phyloP scores from a whole-genome alignment of 73 alveolate species.

The Blepharisma stoltei region DNA sequence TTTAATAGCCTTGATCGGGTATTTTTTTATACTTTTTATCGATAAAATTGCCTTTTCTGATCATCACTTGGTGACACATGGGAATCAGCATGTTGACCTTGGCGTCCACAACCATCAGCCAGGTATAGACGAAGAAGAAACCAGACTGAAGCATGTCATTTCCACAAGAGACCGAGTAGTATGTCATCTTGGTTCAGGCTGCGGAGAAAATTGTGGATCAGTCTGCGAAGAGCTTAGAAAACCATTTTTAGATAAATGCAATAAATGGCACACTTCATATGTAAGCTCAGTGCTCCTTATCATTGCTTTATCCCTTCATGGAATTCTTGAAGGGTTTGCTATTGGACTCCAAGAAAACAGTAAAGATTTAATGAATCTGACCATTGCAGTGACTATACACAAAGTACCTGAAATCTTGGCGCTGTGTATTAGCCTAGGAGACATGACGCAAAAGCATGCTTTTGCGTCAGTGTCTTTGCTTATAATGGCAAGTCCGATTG shows the following conservation, averaged over 20 bases:
- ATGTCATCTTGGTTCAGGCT: background rate
- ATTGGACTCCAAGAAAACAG: background rate
- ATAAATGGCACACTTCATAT: background rate
- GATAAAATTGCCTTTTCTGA: background rate
- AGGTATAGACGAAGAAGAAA: constrained; percentile 4
- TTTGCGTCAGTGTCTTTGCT: constrained; percentile 35
- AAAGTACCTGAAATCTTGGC: constrained; percentile 89
- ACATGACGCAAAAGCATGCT: constrained; percentile 18
- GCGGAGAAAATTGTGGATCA: background rate
- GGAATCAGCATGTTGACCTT: background rate
- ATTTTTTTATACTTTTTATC: background rate
- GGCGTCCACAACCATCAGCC: too few species aligned
- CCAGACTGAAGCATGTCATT: constrained; percentile 4
- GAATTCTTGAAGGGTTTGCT: constrained; percentile 23
- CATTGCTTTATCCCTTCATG: constrained; percentile 14
- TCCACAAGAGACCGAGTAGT: constrained; percentile 14
- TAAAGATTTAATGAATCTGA: constrained; percentile 22
- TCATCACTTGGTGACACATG: background rate
- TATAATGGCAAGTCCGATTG: constrained; percentile 54
- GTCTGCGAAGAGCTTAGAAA: background rate
- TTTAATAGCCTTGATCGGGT: background rate
- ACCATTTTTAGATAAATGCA: background rate
- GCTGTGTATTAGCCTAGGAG: constrained; percentile 68
- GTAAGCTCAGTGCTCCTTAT: background rate
- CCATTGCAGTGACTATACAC: constrained; percentile 73